These are phyloP conservation scores for Flammula alnicola DNA, from an alignment of 1,284 basidiomycete species.

Conservation along the genomic window DNA sequence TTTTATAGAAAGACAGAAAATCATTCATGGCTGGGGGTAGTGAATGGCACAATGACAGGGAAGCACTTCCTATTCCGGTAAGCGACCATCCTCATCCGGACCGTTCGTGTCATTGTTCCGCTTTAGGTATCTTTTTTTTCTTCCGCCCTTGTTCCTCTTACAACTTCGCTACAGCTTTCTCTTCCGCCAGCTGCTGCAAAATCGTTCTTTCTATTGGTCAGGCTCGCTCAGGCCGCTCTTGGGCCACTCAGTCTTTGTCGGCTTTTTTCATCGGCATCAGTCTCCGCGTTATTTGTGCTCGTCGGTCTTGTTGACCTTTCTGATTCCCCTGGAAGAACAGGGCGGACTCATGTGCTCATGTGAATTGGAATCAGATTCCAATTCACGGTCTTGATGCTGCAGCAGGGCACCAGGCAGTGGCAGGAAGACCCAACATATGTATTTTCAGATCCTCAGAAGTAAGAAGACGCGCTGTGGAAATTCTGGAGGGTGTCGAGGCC, in stretches of 20 bases:
- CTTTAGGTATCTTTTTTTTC: slow-evolving; percentile 8
- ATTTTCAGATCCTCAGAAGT: no score
- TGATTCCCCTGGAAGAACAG: not conserved
- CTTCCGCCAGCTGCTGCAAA: not conserved
- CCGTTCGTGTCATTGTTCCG: slow-evolving; percentile 9
- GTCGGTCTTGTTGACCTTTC: not conserved
- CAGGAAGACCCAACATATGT: no score
- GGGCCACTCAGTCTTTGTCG: no score
- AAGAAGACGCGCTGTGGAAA: no score
- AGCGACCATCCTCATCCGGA: slow-evolving; percentile 18
- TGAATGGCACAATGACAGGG: slow-evolving; percentile 16
- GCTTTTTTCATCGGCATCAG: no score
- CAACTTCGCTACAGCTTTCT: not conserved
- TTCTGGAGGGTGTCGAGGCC: no score
- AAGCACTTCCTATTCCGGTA: slow-evolving; percentile 13
- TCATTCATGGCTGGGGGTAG: slow-evolving; percentile 4
- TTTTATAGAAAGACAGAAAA: slow-evolving; percentile 24
- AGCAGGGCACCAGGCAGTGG: no score
- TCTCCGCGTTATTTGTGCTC: not conserved
- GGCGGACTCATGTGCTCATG: not conserved
- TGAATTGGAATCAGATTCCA: no score
- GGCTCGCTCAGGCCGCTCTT: no score
- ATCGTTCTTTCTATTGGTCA: not conserved
- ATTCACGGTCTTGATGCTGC: no score
- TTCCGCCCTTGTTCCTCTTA: slow-evolving; percentile 18